phyloP scores from a whole-genome alignment of 1,284 basidiomycete species.

The Psilocybe mexicana region DNA sequence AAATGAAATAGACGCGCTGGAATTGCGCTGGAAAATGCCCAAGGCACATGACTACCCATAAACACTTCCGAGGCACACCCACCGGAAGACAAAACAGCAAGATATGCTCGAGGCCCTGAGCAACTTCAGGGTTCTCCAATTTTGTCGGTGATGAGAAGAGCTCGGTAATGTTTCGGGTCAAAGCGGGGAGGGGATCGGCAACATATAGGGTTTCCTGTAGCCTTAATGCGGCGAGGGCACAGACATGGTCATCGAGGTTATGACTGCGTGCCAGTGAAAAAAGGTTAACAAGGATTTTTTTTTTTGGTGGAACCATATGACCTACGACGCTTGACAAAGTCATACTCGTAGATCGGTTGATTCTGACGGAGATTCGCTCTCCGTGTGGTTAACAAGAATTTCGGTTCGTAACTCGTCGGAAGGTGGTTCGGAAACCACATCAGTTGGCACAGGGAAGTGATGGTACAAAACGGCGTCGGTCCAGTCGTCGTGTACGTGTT shows the following conservation, averaged over 20 bases:
- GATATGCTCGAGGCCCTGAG: conserved; percentile 4
- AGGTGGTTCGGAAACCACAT: conserved; percentile 9
- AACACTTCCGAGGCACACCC: too few species aligned
- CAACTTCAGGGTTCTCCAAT: conserved; percentile 4
- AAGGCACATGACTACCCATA: too few species aligned
- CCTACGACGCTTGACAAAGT: too few species aligned
- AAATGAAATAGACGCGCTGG: too few species aligned
- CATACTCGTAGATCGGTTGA: too few species aligned
- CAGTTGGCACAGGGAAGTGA: not conserved
- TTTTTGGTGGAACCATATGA: too few species aligned
- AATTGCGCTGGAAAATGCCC: too few species aligned
- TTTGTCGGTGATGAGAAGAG: conserved; percentile 7
- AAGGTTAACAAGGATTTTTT: not conserved
- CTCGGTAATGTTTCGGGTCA: conserved; percentile 13
- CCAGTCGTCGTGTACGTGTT: conserved; percentile 7
- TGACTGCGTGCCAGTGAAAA: conserved; percentile 12
- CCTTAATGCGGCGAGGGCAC: conserved; percentile 12
- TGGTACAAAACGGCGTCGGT: not conserved
- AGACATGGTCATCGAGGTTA: conserved; percentile 10
- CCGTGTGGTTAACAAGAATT: conserved; percentile 5
- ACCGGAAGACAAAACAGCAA: conserved; percentile 3
- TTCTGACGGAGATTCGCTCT: too few species aligned
- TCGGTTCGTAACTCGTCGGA: conserved; percentile 13
- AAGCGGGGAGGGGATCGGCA: conserved; percentile 9
- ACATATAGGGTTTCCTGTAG: conserved; percentile 11